Conservation (phyloP, 495 filamentous ascomycete species). For the Cercophora newfieldiana region DNA sequence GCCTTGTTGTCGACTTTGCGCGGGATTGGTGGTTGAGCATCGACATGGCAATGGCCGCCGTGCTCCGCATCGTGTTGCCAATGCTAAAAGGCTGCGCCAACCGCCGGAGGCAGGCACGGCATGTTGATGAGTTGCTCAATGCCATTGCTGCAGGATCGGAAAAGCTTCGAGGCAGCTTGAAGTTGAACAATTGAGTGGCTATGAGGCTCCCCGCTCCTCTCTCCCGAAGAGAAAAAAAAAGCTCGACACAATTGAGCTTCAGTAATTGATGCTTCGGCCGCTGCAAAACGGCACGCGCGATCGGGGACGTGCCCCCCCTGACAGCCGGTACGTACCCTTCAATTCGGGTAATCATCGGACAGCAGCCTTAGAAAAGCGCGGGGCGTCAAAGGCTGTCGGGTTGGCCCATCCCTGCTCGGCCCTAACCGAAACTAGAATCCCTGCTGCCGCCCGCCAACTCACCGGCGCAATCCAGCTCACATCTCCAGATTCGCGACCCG, state of each 20-base stretch:
- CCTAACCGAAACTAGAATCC: not conserved
- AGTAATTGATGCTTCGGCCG: not conserved
- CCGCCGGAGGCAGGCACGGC: constrained; percentile 33
- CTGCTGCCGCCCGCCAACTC: not conserved
- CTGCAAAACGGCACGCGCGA: not conserved
- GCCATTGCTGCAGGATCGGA: constrained; percentile 22
- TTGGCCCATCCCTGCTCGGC: not conserved
- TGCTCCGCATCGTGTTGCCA: not conserved
- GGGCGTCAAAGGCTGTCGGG: not conserved
- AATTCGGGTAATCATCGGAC: not conserved
- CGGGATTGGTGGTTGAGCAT: constrained; percentile 32
- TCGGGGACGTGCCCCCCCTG: not conserved
- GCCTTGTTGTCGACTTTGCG: constrained; percentile 28
- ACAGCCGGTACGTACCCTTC: not conserved
- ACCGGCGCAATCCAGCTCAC: not conserved
- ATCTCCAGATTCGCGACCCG: constrained; percentile 7
- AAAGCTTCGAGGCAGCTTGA: not conserved
- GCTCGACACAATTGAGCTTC: not conserved
- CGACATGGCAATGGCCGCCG: not conserved
- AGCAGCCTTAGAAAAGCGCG: not conserved
- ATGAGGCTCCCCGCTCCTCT: not conserved
- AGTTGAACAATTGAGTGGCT: not conserved
- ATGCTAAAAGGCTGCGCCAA: constrained; percentile 24
- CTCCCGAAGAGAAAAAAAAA: not conserved
- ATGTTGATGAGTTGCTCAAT: constrained; percentile 26